These are phyloP conservation scores for Cornus controversa DNA, from an alignment of 148 eudicot species.

Conservation along the genomic window DNA sequence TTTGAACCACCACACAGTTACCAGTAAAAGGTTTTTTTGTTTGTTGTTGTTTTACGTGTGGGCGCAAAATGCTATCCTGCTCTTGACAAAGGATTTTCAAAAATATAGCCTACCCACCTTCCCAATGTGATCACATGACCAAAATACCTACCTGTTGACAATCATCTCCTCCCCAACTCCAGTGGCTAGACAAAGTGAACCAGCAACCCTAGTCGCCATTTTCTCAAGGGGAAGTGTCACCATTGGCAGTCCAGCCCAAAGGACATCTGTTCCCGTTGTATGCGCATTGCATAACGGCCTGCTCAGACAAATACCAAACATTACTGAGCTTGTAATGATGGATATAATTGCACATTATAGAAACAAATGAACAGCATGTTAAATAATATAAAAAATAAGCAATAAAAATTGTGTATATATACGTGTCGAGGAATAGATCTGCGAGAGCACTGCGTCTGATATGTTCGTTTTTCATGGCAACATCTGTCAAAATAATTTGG, in stretches of 20 bases:
- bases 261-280: conserved; percentile 97
- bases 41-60: too few species aligned
- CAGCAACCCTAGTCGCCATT: conserved; percentile 98
- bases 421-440: conserved; percentile 96
- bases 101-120: too few species aligned
- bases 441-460: conserved; percentile 91
- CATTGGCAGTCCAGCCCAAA: conserved; percentile 99
- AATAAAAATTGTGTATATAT: conserved; percentile 8
- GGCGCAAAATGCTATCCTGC: too few species aligned
- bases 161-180: conserved; percentile 94
- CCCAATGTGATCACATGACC: too few species aligned
- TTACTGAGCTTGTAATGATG: neutral
- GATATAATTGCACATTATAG: neutral
- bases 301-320: conserved; percentile 8
- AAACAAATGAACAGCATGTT: neutral
- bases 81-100: neutral
- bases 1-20: neutral
- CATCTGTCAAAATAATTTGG: conserved; percentile 98
- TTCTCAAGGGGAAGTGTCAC: conserved; percentile 88
- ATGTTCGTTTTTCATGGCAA: conserved; percentile 92
- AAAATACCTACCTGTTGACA: conserved; percentile 52
- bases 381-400: neutral
- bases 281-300: conserved; percentile 98
- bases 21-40: neutral
- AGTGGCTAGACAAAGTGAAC: conserved; percentile 90